These are phyloP conservation scores for Agrostemma githago DNA, from an alignment of 148 eudicot genomes.

Conservation along the genomic window DNA sequence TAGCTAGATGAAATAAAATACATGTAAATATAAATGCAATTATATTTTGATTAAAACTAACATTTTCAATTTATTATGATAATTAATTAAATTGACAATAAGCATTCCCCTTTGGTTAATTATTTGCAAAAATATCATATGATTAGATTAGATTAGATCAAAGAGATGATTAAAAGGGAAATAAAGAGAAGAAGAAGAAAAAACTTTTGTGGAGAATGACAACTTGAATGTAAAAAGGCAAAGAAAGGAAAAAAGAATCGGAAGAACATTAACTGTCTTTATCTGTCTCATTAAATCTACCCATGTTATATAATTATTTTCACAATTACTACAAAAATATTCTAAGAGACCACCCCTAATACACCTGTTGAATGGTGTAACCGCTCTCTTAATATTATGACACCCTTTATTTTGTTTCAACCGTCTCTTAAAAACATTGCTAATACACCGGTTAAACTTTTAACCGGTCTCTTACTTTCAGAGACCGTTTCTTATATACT, in stretches of 20 bases:
- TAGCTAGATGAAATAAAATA: background rate
- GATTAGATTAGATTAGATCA: background rate
- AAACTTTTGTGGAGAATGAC: constrained; percentile 34
- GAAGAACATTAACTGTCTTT: constrained; percentile 27
- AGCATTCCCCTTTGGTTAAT: background rate
- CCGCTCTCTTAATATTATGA: too few species aligned
- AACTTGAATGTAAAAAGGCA: constrained; percentile 33
- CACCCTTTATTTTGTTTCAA: too few species aligned
- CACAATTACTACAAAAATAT: too few species aligned
- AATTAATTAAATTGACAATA: background rate
- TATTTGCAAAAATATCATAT: background rate
- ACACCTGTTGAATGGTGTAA: too few species aligned
- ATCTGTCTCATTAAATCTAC: too few species aligned
- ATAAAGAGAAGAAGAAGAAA: background rate
- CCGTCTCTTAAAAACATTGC: too few species aligned
- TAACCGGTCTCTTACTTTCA: too few species aligned
- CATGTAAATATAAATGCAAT: background rate
- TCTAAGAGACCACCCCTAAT: too few species aligned
- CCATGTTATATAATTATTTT: too few species aligned
- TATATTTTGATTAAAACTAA: background rate
- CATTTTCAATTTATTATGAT: background rate
- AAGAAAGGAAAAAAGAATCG: constrained; percentile 28
- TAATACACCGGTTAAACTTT: too few species aligned
- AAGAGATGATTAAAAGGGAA: background rate
- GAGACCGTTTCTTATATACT: too few species aligned